Percentiles rank a stretch among this genome's conserved stretches.
Evolutionary conservation across 345 rosid species (phyloP).

Genomic region (Clausena lansium): DNA sequence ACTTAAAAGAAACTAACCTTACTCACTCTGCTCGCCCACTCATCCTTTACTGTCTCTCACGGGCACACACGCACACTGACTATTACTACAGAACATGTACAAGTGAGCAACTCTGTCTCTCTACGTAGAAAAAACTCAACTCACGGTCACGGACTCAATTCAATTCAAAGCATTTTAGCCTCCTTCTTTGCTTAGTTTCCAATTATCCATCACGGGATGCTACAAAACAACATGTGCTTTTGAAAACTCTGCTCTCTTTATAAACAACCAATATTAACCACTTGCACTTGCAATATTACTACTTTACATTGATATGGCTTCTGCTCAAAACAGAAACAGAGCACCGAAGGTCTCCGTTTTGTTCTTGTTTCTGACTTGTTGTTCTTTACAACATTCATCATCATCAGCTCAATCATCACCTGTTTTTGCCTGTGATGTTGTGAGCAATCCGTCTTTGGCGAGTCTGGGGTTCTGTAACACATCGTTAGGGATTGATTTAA

Average conservation of each 20-base stretch:
- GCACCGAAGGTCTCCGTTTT: conserved; percentile 35
- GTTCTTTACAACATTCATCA: conserved; percentile 11
- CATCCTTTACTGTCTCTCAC: neutral
- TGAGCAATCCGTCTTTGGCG: conserved; percentile 40
- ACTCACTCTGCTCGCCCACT: neutral
- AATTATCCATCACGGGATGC: conserved; percentile 48
- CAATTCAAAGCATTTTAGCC: conserved; percentile 7
- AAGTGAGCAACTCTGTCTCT: no score
- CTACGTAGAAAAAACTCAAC: neutral
- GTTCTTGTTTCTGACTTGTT: conserved; percentile 17
- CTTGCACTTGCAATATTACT: no score
- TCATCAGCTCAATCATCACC: conserved; percentile 44
- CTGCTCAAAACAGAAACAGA: conserved; percentile 31
- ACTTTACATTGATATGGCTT: conserved; percentile 11
- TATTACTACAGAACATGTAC: no score
- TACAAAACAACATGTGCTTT: conserved; percentile 37
- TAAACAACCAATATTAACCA: no score
- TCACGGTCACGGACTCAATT: conserved; percentile 5
- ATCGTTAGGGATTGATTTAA: conserved; percentile 29
- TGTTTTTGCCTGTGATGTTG: conserved; percentile 73
- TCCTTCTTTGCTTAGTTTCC: neutral
- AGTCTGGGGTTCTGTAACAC: conserved; percentile 59
- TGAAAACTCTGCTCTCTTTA: neutral
- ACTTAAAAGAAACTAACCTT: neutral
- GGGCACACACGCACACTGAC: neutral